Evolutionary conservation across 306 rosid species (phyloP), one percentile per base, ranked within the genome.

Genomic region (Macrotyloma uniflorum): DNA sequence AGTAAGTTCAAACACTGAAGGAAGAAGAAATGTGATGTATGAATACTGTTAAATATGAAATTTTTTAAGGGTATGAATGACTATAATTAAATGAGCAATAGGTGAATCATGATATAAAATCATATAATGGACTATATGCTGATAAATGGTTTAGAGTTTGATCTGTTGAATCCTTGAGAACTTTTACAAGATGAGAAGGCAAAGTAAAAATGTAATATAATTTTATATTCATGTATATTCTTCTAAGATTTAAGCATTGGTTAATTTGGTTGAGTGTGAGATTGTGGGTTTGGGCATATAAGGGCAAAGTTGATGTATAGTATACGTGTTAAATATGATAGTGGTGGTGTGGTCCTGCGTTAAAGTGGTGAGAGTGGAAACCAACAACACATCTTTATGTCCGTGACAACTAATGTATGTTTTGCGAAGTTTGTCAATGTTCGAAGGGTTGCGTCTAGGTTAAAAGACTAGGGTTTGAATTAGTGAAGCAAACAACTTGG

Each of bases 401-500:
- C 58, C 22, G 73, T 49, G 77, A 68, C 55, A 49, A 54, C 54
- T 42, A 62, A 22, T n/a, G 22, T 59, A 82, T 70, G 77, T 69
- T 82, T 70, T 69, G 35, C 54, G 18, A 50, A 77, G 51, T 15
- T 54, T 18, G 49, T 55, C 63, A 22, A 33, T 32, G 65, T 71
- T 5, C 0, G 0, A 36, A 40, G 71, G 15, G 62, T 43, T 9
- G 1, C 9, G 23, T 70, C 33, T 61, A 49, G 61, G 62, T 70
- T 28, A 30, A 63, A 70, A n/a, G 55, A 13, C 53, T 50, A 75
- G 63, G 46, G 75, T 62, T 78, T 81, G 49, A 82, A 40, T 18
- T 45, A 12, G 33, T 8, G 74, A 54, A 23, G 63, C 67, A 61
- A 68, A 68, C 18, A 20, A 61, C 78, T 62, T 28, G 68, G 43